Conservation (phyloP, 371 early-diverging fungal species). For the Quaeritorhiza haematococci region DNA sequence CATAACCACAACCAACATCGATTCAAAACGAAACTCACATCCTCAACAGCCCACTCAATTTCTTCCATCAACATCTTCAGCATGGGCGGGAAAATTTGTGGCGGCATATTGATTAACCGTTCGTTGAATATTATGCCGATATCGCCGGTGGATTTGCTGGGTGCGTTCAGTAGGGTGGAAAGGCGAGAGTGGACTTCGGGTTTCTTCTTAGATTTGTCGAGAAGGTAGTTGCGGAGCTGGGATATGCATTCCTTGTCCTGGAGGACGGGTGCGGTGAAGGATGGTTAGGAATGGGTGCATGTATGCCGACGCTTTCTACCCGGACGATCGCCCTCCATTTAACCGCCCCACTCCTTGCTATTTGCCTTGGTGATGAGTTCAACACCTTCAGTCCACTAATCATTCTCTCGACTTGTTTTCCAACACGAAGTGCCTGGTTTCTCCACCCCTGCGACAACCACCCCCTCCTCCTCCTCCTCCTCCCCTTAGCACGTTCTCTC, state of each 20-base stretch:
- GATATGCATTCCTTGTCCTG: constrained; percentile 52
- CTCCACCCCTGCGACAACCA: no score
- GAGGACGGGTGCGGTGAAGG: not conserved
- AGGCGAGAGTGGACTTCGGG: constrained; percentile 15
- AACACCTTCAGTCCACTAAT: no score
- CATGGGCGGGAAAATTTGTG: constrained; percentile 85
- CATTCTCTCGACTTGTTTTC: constrained; percentile 2
- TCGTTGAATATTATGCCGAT: constrained; percentile 81
- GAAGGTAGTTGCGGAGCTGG: constrained; percentile 55
- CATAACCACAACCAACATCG: no score
- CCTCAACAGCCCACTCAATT: constrained; percentile 66
- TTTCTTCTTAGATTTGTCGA: constrained; percentile 59
- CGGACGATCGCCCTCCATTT: no score
- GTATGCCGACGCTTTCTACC: not conserved
- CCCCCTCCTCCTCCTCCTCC: not conserved
- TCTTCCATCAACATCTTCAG: constrained; percentile 83
- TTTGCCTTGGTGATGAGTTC: no score
- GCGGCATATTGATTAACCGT: constrained; percentile 93
- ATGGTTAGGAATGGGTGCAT: not conserved
- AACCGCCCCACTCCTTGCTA: constrained; percentile 12
- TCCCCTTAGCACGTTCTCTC: no score
- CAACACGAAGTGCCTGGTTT: no score
- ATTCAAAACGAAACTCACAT: constrained; percentile 36
- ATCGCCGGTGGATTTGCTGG: constrained; percentile 20
- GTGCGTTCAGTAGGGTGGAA: not conserved